These are phyloP conservation scores for Chlorencoelia australis DNA, from an alignment of 2,329 filamentous ascomycete genomes.

Conservation along the genomic window DNA sequence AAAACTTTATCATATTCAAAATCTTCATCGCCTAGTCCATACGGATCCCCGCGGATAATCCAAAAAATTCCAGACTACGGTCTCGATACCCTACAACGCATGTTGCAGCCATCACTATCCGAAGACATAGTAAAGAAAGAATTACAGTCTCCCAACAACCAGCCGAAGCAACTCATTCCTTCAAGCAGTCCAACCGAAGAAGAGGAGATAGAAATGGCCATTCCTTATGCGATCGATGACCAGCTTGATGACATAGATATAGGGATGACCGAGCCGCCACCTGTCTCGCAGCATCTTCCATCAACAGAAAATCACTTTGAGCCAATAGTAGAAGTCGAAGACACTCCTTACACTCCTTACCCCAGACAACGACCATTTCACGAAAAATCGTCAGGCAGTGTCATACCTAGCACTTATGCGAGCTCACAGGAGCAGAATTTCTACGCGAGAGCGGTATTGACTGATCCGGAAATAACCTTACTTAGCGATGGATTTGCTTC, in stretches of 20 bases:
- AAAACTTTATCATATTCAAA: not conserved
- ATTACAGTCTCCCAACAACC: not conserved
- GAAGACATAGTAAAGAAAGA: not conserved
- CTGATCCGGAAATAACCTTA: too few relatives aligned
- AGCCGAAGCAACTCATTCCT: not conserved
- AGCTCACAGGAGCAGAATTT: constrained; percentile 3
- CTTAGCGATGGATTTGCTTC: too few relatives aligned
- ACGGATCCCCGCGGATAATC: too few relatives aligned
- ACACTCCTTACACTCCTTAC: constrained; percentile 11
- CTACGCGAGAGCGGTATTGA: too few relatives aligned
- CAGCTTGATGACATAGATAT: constrained; percentile 8
- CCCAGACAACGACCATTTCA: not conserved
- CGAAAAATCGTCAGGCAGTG: constrained; percentile 10
- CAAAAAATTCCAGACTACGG: too few relatives aligned
- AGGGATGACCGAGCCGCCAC: not conserved
- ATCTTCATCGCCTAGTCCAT: not conserved
- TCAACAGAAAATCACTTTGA: constrained; percentile 10
- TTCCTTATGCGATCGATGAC: constrained; percentile 19
- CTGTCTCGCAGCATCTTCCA: constrained; percentile 9
- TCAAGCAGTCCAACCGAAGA: constrained; percentile 12
- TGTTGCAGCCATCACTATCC: constrained; percentile 1
- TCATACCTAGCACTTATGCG: constrained; percentile 16
- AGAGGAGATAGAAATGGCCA: constrained; percentile 19
- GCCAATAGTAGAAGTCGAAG: constrained; percentile 19
- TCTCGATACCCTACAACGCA: not conserved